phyloP scores from a whole-genome alignment of 2,329 filamentous ascomycete genomes.

The Stagonosporopsis chrysanthemi region DNA sequence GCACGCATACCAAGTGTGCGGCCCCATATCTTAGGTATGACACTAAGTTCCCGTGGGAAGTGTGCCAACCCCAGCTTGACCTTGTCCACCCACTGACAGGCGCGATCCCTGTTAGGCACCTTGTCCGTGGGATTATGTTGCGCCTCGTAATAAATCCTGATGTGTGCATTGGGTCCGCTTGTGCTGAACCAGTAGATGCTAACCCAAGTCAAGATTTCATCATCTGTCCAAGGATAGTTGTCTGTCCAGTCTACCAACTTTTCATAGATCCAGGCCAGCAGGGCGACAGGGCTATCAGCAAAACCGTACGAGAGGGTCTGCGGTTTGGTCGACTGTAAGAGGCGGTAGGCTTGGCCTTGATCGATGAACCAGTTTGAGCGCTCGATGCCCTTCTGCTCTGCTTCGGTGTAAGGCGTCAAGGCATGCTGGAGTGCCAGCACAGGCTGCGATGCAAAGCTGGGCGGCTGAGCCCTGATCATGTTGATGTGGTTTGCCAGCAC shows the following conservation, averaged over 20 bases:
- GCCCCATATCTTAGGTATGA: slow-evolving; percentile 64
- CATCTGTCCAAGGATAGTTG: slow-evolving; percentile 74
- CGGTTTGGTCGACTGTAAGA: slow-evolving; percentile 71
- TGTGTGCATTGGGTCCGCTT: slow-evolving; percentile 71
- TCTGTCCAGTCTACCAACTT: slow-evolving; percentile 82
- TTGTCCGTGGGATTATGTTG: slow-evolving; percentile 50
- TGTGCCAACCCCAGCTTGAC: slow-evolving; percentile 62
- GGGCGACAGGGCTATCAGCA: slow-evolving; percentile 71
- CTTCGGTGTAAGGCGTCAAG: slow-evolving; percentile 60
- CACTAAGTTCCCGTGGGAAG: slow-evolving; percentile 66
- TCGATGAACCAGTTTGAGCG: slow-evolving; percentile 65
- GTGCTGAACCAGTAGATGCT: slow-evolving; percentile 75
- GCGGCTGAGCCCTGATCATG: slow-evolving; percentile 57
- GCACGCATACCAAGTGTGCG: slow-evolving; percentile 60
- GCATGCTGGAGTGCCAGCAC: slow-evolving; percentile 65
- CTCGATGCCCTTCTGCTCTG: slow-evolving; percentile 61
- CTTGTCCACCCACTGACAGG: slow-evolving; percentile 53
- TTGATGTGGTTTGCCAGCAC: slow-evolving; percentile 70
- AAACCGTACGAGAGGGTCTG: slow-evolving; percentile 76
- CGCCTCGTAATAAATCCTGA: slow-evolving; percentile 76
- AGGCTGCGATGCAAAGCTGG: slow-evolving; percentile 58
- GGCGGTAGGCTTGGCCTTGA: slow-evolving; percentile 66
- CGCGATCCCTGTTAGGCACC: slow-evolving; percentile 43
- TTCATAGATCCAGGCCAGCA: slow-evolving; percentile 82
- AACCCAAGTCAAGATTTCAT: slow-evolving; percentile 79